These are phyloP conservation scores for Daldinia caldariorum DNA, from an alignment of 495 filamentous ascomycete genomes.

Conservation along the genomic window DNA sequence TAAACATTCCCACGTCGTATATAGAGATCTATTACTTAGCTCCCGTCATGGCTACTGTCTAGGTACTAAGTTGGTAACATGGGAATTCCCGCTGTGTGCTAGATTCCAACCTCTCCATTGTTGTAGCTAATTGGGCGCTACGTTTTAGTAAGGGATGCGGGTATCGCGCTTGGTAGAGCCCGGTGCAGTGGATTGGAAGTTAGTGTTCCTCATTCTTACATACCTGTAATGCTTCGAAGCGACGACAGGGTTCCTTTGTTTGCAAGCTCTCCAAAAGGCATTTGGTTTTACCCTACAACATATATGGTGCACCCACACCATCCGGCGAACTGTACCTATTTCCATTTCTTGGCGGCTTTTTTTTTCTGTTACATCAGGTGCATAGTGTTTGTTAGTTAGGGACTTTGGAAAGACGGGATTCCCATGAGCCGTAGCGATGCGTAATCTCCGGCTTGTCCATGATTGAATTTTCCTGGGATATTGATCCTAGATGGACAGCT, in stretches of 20 bases:
- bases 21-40: no score
- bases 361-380: background rate
- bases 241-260: background rate
- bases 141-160: slow-evolving; percentile 1
- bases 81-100: background rate
- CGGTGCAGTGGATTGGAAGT: background rate
- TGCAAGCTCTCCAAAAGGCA: background rate
- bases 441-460: slow-evolving; percentile 33
- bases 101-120: background rate
- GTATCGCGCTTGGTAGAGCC: background rate
- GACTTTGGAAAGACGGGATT: background rate
- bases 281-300: background rate
- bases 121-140: background rate
- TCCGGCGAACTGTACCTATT: no score
- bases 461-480: slow-evolving; percentile 11
- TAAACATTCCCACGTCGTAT: no score
- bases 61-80: background rate
- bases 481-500: slow-evolving; percentile 12
- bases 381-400: background rate
- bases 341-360: no score
- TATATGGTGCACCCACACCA: no score
- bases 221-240: no score
- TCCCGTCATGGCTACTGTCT: no score
- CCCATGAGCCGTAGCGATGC: background rate
- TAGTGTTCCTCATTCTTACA: no score